Conservation (phyloP, 1,284 basidiomycete genomes). For the Pseudozyma sp. region DNA sequence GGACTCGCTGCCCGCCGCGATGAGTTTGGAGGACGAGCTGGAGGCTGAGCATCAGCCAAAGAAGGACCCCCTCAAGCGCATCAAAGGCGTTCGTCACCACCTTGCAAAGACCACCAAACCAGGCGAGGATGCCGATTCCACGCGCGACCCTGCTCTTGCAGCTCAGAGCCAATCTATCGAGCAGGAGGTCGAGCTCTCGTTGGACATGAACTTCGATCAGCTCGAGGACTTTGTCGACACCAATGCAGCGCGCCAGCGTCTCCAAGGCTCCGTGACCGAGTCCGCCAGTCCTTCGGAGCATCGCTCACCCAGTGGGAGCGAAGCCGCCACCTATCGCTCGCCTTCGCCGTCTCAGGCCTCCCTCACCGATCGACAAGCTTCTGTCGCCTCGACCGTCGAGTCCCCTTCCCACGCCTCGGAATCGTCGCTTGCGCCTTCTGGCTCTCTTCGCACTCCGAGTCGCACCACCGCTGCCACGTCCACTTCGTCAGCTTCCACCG, state of each 20-base stretch:
- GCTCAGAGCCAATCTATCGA: slow-evolving; percentile 42
- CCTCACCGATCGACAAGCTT: slow-evolving; percentile 27
- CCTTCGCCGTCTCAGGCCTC: slow-evolving; percentile 35
- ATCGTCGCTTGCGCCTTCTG: slow-evolving; percentile 12
- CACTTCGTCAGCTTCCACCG: slow-evolving; percentile 31
- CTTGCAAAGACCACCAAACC: slow-evolving; percentile 29
- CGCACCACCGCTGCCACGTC: slow-evolving; percentile 28
- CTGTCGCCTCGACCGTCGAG: slow-evolving; percentile 24
- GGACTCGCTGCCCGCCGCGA: slow-evolving; percentile 27
- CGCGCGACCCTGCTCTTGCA: slow-evolving; percentile 18
- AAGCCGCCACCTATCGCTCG: slow-evolving; percentile 25
- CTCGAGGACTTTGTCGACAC: slow-evolving; percentile 86
- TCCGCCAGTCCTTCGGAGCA: slow-evolving; percentile 34
- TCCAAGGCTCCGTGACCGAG: slow-evolving; percentile 43
- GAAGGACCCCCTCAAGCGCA: slow-evolving; percentile 43
- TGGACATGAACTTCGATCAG: slow-evolving; percentile 82
- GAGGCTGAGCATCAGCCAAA: slow-evolving; percentile 28
- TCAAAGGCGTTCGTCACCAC: slow-evolving; percentile 48
- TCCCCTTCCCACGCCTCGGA: slow-evolving; percentile 39
- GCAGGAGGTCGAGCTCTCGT: slow-evolving; percentile 63
- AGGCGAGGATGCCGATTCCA: slow-evolving; percentile 27
- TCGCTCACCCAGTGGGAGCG: slow-evolving; percentile 35
- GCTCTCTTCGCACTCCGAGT: slow-evolving; percentile 17
- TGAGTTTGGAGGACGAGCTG: slow-evolving; percentile 50
- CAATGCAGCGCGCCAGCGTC: slow-evolving; percentile 44